Evolutionary conservation across 78 protist species (phyloP), one percentile per base, ranked within the genome.

Genomic region (Cavenderia fasciculata): DNA sequence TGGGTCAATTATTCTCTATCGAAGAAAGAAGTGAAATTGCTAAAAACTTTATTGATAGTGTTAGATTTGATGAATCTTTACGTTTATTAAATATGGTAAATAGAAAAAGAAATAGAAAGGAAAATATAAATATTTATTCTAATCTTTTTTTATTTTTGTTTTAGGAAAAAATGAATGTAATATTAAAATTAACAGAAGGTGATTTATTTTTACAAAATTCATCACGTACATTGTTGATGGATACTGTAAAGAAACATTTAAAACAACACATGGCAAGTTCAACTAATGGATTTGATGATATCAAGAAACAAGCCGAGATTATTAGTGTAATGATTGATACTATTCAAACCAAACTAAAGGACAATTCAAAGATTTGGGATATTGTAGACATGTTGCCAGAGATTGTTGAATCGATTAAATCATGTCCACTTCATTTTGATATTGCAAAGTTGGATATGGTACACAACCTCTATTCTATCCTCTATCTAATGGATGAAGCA

Each of bases 121-220:
- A n/a, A n/a, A n/a, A n/a, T n/a, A n/a, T n/a, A n/a, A n/a, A n/a
- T n/a, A n/a, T n/a, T n/a, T n/a, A n/a, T n/a, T n/a, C n/a, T n/a
- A n/a, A n/a, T n/a, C n/a, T n/a, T n/a, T n/a, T n/a, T n/a, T n/a
- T n/a, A n/a, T n/a, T n/a, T n/a, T n/a, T n/a, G n/a, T n/a, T n/a
- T n/a, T n/a, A n/a, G n/a, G 91, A 85, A 29, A 85, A 85, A 38
- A 73, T 85, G 91, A 73, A 73, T 40, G 82, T 85, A 29, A 63
- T 85, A 19, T 38, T 41, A 2, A 85, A 68, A 27, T 59, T 73
- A 1, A 49, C 68, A 0, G 74, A 77, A 21, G 74, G 87, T 49
- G 87, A 77, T 38, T 41, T 77, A 18, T 77, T 77, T 29, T n/a
- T 63, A 11, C 73, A 77, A n/a, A 11, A 25, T 6, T 31, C 73